Conservation (phyloP, 2,329 filamentous ascomycete genomes). For the Rhinocladiella similis region DNA sequence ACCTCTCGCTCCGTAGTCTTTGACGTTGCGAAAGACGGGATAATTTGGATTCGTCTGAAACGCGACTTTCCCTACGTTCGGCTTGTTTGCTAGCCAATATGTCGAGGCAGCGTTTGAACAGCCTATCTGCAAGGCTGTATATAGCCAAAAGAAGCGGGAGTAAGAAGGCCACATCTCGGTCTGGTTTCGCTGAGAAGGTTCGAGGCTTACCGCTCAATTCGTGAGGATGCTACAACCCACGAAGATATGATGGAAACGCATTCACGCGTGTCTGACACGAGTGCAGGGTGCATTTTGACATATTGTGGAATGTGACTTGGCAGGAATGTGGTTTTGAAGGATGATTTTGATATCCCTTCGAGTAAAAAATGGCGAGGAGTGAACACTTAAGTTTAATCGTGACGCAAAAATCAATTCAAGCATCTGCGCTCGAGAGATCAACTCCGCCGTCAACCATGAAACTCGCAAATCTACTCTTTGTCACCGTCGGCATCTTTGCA, state of each 20-base stretch:
- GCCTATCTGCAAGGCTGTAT: conserved; percentile 1
- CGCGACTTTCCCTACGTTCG: conserved; percentile 34
- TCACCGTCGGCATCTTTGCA: conserved; percentile 12
- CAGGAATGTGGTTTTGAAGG: conserved; percentile 19
- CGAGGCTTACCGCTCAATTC: not conserved
- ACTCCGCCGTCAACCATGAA: conserved; percentile 8
- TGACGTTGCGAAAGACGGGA: conserved; percentile 69
- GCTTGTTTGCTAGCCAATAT: conserved; percentile 38
- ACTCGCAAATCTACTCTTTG: not conserved
- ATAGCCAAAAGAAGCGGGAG: not conserved
- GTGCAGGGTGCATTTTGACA: not conserved
- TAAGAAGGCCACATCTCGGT: conserved; percentile 17
- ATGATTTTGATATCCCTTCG: not conserved
- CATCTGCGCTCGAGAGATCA: not conserved
- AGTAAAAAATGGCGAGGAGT: conserved; percentile 5
- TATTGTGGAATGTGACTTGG: conserved; percentile 23
- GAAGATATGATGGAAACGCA: not conserved
- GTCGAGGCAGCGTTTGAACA: conserved; percentile 21
- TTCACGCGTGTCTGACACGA: conserved; percentile 2
- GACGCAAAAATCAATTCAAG: not conserved
- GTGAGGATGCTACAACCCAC: not conserved
- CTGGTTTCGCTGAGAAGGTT: not conserved
- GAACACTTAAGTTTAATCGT: not conserved
- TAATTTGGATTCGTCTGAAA: conserved; percentile 31
- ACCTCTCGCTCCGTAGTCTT: conserved; percentile 64